Conservation (phyloP, 23 red algal genomes). For the Gracilaria gracilis region DNA sequence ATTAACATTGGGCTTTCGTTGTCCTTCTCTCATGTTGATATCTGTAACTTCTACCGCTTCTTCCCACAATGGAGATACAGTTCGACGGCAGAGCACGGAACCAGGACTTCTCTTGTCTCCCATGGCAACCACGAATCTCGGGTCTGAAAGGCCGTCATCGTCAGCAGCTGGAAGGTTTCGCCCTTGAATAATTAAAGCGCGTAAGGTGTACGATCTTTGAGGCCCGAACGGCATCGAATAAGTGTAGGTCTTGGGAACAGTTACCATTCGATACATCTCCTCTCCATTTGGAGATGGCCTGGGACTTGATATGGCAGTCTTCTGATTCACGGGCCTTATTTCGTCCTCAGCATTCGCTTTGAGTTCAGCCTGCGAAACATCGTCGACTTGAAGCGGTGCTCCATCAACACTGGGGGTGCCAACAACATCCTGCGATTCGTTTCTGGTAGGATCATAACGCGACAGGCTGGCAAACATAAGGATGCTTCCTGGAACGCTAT, state of each 20-base stretch:
- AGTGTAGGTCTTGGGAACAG: conserved; percentile 62
- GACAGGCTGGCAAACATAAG: conserved; percentile 52
- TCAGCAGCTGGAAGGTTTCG: conserved; percentile 84
- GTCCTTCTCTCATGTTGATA: conserved; percentile 74
- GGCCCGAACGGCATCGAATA: conserved; percentile 62
- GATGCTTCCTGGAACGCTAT: conserved; percentile 78
- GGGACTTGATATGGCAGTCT: background rate
- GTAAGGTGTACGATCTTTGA: conserved; percentile 72
- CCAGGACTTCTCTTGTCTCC: conserved; percentile 62
- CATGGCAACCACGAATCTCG: conserved; percentile 77
- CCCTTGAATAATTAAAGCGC: conserved; percentile 75
- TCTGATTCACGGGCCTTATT: conserved; percentile 9
- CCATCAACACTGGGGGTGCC: background rate
- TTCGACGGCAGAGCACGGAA: conserved; percentile 50
- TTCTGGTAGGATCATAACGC: conserved; percentile 70
- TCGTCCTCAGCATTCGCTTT: conserved; percentile 24
- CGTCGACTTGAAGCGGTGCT: background rate
- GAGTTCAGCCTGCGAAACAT: background rate
- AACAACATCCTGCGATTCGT: background rate
- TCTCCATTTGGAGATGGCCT: background rate
- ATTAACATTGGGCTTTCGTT: conserved; percentile 85
- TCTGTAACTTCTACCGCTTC: conserved; percentile 67
- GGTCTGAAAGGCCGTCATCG: conserved; percentile 86
- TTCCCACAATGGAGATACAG: conserved; percentile 80
- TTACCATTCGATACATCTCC: background rate